Conservation (phyloP, 1,284 basidiomycete species). For the Thelephora terrestris region DNA sequence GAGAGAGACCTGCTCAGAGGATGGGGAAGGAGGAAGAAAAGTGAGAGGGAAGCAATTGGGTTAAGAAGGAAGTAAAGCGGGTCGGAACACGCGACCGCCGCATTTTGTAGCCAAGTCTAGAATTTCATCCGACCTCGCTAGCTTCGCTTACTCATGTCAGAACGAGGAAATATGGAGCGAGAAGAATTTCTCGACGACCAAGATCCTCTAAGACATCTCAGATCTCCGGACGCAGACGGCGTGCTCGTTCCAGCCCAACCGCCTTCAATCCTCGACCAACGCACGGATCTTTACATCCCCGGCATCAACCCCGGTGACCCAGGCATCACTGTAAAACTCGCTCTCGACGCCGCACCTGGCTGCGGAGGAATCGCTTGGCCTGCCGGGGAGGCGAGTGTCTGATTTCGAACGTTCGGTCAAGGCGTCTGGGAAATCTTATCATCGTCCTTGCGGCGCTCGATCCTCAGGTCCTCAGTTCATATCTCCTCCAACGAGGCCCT, state of each 20-base stretch:
- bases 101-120: too few species aligned
- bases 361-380: conserved; percentile 93
- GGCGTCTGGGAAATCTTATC: conserved; percentile 1
- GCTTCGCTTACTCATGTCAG: too few species aligned
- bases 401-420: neutral
- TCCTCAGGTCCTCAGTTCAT: conserved; percentile 62
- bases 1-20: conserved; percentile 4
- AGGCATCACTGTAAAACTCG: conserved; percentile 35
- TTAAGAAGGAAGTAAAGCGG: conserved; percentile 8
- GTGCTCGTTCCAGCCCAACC: conserved; percentile 47
- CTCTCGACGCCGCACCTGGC: conserved; percentile 72
- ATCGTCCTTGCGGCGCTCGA: neutral
- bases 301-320: conserved; percentile 12
- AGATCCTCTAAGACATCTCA: conserved; percentile 59
- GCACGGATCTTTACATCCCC: conserved; percentile 37
- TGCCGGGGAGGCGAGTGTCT: conserved; percentile 66
- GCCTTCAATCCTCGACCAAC: conserved; percentile 39
- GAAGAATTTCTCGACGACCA: conserved; percentile 47
- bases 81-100: too few species aligned
- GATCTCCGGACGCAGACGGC: conserved; percentile 27
- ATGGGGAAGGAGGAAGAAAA: conserved; percentile 2
- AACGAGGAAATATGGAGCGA: conserved; percentile 21
- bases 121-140: too few species aligned
- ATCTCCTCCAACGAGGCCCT: conserved; percentile 51
- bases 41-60: conserved; percentile 7